Evolutionary conservation across 805 yeast genomes (phyloP).

Genomic region (Suhomyces kilbournensis): DNA sequence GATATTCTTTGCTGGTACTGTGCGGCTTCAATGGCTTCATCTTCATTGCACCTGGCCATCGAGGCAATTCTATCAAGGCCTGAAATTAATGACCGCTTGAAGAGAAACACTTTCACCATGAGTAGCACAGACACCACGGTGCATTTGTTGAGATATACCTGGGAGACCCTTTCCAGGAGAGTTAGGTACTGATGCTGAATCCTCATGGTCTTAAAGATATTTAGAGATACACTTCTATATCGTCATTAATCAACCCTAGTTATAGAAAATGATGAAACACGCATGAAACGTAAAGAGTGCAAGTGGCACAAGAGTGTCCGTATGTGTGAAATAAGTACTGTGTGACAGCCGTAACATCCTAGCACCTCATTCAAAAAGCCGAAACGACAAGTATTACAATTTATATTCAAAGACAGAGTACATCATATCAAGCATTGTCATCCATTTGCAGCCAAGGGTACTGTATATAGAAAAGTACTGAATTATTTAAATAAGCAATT

Average conservation of each 20-base stretch:
- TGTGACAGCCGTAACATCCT: background rate
- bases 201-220: background rate
- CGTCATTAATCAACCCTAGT: background rate
- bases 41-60: conserved; percentile 27
- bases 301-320: background rate
- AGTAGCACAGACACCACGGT: conserved; percentile 56
- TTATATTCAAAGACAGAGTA: no score
- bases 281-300: background rate
- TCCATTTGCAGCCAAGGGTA: background rate
- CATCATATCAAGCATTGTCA: background rate
- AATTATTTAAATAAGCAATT: background rate
- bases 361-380: no score
- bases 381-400: no score
- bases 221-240: background rate
- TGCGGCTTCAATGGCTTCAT: conserved; percentile 27
- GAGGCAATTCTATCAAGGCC: conserved; percentile 40
- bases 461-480: background rate
- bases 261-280: background rate
- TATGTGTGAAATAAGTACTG: no score
- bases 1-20: conserved; percentile 60
- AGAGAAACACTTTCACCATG: conserved; percentile 58
- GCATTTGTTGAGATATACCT: conserved; percentile 63
- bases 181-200: conserved; percentile 35
- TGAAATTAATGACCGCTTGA: conserved; percentile 44
- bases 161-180: conserved; percentile 55